Base-by-base conservation (phyloP, 2,329 filamentous ascomycete genomes). In the Sporothrix euskadiensis region DNA sequence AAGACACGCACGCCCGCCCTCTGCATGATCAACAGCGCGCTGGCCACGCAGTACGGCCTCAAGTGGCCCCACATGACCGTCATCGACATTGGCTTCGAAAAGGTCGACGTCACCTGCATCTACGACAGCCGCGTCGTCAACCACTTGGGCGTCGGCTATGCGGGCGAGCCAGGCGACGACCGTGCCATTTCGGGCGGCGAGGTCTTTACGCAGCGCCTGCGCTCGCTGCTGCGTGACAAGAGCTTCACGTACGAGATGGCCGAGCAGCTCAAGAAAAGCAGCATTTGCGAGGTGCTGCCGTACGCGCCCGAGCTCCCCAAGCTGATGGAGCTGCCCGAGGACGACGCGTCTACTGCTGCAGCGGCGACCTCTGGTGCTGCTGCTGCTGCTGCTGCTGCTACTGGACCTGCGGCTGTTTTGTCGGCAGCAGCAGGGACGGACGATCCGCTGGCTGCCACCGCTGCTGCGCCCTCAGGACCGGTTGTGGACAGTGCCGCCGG, bases 1-100 rank as follows among this genome's bases (percentile, higher is more conserved):
- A 97, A 96, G 83, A 97, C 97, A 80, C 96, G 95, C 84, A 96
- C 94, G 0, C 96, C 96, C 0, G 94, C 93, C 0, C 92, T 99
- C 70, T 94, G 92, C 78, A 87, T 98, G 75, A 91, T 99, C 84
- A 93, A 98, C 82, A 92, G 94, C 77, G 94, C 93, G 3, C 84
- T 97, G 65, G 94, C 96, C 35, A 92, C 94, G 0, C 91, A 96
- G 73, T 98, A 97, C 79, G 94, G 94, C 12, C 87, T 94, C 41
- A 89, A 88, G 80, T 87, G 86, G 84, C 87, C 90, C 44, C 94
- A 89, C 77, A 91, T 96, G 78, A 96, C 94, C 0, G 89, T 99
- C 26, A 87, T 99, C 32, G 96, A 99, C 81, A 92, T 99, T 74
- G 96, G 96, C 12, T 93, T 90, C 80, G 90, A 93, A 78, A 98